A percentile compares a stretch with the other conserved stretches of the same genome.
phyloP scores from a whole-genome alignment of 495 filamentous ascomycete species.

The Hypoxylon crocopeplum region DNA sequence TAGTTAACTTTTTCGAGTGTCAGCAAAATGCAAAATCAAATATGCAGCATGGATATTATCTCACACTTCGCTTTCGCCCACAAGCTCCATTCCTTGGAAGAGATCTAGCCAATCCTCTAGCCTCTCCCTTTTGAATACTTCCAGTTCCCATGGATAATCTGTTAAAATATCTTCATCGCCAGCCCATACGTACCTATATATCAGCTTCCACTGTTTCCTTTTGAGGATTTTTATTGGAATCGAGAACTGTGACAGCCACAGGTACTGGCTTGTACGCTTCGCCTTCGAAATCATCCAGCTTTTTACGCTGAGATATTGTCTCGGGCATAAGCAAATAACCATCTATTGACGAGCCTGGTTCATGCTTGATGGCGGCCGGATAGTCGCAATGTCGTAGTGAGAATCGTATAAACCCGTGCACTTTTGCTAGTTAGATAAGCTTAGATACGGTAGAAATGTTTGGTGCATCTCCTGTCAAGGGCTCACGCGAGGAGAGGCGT shows the following conservation, averaged over 20 bases:
- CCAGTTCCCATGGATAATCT: conserved; percentile 21
- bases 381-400: conserved; percentile 11
- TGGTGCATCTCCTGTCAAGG: conserved; percentile 19
- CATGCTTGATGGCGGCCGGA: conserved; percentile 23
- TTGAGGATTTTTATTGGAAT: background rate
- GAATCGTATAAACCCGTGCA: conserved; percentile 6
- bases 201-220: conserved; percentile 21
- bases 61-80: too few relatives aligned
- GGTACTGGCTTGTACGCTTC: conserved; percentile 18
- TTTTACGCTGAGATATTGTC: conserved; percentile 30
- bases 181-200: conserved; percentile 33
- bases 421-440: conserved; percentile 8
- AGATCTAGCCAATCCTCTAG: conserved; percentile 24
- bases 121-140: conserved; percentile 21
- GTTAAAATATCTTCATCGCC: background rate
- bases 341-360: conserved; percentile 14
- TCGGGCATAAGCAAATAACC: conserved; percentile 21
- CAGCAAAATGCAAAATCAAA: too few relatives aligned
- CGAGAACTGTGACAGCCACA: conserved; percentile 17
- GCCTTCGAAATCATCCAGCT: conserved; percentile 33
- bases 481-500: conserved; percentile 29
- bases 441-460: background rate
- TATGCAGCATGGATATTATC: too few relatives aligned
- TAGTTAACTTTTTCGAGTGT: too few relatives aligned
- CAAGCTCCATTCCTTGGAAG: too few relatives aligned